Percentiles rank a stretch among this genome's conserved stretches.
Evolutionary conservation across 768 basidiomycete genomes (phyloP).

Genomic region (Amanita muscaria): DNA sequence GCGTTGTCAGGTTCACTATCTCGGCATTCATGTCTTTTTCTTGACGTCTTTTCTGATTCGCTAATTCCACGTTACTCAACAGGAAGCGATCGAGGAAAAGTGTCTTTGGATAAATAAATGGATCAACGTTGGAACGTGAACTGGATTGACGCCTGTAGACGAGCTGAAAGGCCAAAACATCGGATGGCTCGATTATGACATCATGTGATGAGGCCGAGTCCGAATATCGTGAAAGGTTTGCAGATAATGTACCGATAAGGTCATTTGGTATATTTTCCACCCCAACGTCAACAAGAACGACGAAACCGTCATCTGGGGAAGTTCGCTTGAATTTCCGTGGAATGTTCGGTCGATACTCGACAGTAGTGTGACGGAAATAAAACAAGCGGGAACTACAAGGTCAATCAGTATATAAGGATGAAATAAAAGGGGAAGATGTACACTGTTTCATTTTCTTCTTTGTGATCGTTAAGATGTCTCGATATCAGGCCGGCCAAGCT

Average conservation of each 20-base stretch:
- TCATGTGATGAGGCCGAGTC: conserved; percentile 33
- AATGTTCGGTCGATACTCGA: conserved; percentile 23
- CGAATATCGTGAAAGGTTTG: conserved; percentile 27
- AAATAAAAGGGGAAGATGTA: conserved; percentile 11
- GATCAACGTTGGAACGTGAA: conserved; percentile 20
- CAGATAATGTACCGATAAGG: conserved; percentile 48
- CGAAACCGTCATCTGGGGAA: conserved; percentile 26
- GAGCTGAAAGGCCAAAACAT: conserved; percentile 52
- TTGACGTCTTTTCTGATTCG: conserved; percentile 26
- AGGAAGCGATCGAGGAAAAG: conserved; percentile 72
- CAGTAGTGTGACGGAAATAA: conserved; percentile 46
- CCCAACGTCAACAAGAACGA: conserved; percentile 46
- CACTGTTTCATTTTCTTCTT: conserved; percentile 26
- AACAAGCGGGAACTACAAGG: conserved; percentile 33
- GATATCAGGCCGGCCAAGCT: conserved; percentile 27
- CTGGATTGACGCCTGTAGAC: conserved; percentile 16
- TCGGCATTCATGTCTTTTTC: conserved; percentile 37
- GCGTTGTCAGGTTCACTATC: conserved; percentile 35
- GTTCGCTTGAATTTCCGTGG: conserved; percentile 14
- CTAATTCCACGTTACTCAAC: conserved; percentile 41
- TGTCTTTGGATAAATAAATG: conserved; percentile 53
- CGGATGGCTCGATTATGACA: conserved; percentile 55
- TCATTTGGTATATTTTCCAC: conserved; percentile 37
- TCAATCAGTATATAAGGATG: conserved; percentile 8
- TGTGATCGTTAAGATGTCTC: conserved; percentile 28